These are phyloP conservation scores for Colletotrichum sp. DNA, from an alignment of 2,329 filamentous ascomycete species.

Conservation along the genomic window DNA sequence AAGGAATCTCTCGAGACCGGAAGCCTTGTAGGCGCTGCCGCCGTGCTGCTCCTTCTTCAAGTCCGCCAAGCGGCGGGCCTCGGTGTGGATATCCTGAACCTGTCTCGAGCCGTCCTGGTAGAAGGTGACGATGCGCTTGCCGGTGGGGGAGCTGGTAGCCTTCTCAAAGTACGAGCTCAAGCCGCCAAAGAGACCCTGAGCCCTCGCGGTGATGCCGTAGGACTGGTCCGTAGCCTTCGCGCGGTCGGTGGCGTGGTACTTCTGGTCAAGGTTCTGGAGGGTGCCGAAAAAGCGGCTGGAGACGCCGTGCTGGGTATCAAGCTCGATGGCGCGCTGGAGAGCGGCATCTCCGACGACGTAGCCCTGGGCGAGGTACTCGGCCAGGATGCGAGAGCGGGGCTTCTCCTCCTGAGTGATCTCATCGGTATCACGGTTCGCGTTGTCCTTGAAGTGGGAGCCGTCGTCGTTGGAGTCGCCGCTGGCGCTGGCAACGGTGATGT, in stretches of 20 bases:
- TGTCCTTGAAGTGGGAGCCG: constrained; percentile 58
- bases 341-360: constrained; percentile 80
- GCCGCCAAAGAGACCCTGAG: constrained; percentile 67
- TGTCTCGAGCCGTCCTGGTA: constrained; percentile 87
- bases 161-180: constrained; percentile 94
- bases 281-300: constrained; percentile 79
- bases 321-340: constrained; percentile 81
- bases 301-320: constrained; percentile 91
- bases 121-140: constrained; percentile 86
- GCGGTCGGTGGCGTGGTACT: constrained; percentile 87
- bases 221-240: constrained; percentile 83
- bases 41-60: constrained; percentile 76
- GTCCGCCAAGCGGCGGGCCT: constrained; percentile 87
- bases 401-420: constrained; percentile 96
- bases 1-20: constrained; percentile 63
- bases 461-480: constrained; percentile 69
- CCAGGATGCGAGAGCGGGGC: constrained; percentile 89
- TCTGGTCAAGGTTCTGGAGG: constrained; percentile 78
- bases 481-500: constrained; percentile 76
- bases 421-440: constrained; percentile 63
- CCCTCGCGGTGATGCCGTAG: constrained; percentile 81
- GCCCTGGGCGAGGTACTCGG: constrained; percentile 95
- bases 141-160: constrained; percentile 84
- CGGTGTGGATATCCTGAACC: constrained; percentile 90
- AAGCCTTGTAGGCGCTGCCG: constrained; percentile 63